These are phyloP conservation scores for Globisporangium canariense DNA, from an alignment of 352 stramenopile species.

Conservation along the genomic window DNA sequence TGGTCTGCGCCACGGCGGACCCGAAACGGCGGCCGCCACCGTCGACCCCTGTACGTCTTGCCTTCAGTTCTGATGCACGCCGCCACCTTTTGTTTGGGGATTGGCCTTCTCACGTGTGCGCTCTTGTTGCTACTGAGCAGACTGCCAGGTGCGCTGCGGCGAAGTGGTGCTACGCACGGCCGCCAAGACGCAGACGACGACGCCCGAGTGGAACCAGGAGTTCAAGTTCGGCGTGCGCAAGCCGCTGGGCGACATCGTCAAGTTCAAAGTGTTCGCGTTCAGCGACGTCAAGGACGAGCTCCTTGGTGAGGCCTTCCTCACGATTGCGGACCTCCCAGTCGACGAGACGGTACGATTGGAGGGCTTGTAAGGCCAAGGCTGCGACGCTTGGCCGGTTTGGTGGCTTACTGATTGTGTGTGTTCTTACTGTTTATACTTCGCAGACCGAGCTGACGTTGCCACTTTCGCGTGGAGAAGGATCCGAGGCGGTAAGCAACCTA, in stretches of 20 bases:
- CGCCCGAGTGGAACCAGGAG: conserved; percentile 48
- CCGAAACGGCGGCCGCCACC: conserved; percentile 8
- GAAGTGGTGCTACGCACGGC: conserved; percentile 45
- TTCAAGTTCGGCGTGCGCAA: conserved; percentile 56
- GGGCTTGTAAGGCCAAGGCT: neutral
- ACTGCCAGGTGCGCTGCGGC: conserved; percentile 57
- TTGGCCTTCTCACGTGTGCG: neutral
- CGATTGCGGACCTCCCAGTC: conserved; percentile 29
- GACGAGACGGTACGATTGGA: conserved; percentile 29
- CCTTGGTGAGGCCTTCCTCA: conserved; percentile 35
- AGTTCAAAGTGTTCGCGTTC: conserved; percentile 53
- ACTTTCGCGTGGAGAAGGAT: conserved; percentile 16
- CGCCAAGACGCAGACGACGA: conserved; percentile 35
- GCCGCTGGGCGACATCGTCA: conserved; percentile 36
- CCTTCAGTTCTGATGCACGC: neutral
- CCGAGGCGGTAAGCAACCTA: conserved; percentile 5
- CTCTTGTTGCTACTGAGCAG: conserved; percentile 19
- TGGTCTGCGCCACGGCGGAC: conserved; percentile 16
- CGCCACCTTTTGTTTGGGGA: no score
- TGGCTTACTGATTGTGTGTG: neutral
- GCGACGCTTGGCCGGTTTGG: neutral
- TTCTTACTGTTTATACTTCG: conserved; percentile 1
- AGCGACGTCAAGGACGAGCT: conserved; percentile 39
- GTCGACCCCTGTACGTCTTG: conserved; percentile 31
- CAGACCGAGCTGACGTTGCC: conserved; percentile 31